Percentiles rank a stretch among this genome's conserved stretches.
Evolutionary conservation across 129 eudicot species (phyloP).

Genomic region (Pulicaria dysenterica): DNA sequence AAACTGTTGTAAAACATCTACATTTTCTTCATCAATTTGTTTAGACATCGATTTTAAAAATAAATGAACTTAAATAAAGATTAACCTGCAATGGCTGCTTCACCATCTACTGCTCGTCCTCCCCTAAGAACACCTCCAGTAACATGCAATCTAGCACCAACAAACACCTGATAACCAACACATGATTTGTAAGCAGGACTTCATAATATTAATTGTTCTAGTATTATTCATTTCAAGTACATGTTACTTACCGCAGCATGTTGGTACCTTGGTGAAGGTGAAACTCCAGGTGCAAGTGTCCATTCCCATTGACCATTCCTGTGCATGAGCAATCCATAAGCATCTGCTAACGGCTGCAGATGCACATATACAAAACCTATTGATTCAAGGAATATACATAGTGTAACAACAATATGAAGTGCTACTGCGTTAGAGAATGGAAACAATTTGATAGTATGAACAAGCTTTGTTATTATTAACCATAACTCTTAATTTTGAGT

Average conservation of each 20-base stretch:
- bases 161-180: constrained; percentile 70
- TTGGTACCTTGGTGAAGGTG: constrained; percentile 95
- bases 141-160: constrained; percentile 98
- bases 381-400: constrained; percentile 17
- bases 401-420: constrained; percentile 1
- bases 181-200: constrained; percentile 2
- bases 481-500: neutral
- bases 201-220: neutral
- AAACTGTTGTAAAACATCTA: constrained; percentile 40
- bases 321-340: constrained; percentile 97
- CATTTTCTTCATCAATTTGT: constrained; percentile 12
- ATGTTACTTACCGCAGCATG: constrained; percentile 84
- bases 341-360: constrained; percentile 92
- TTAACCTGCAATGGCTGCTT: constrained; percentile 81
- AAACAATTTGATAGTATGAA: constrained; percentile 12
- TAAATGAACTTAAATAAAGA: constrained; percentile 7
- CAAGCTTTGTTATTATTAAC: neutral
- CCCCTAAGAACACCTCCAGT: constrained; percentile 95
- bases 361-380: constrained; percentile 31
- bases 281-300: constrained; percentile 99
- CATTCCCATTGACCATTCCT: constrained; percentile 97
- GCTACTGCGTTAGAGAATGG: neutral
- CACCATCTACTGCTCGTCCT: constrained; percentile 89
- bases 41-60: neutral
- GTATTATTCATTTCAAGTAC: neutral